Evolutionary conservation across 106 monocot genomes (phyloP), one percentile per base, ranked within the genome.

Genomic region (Allium cepa): DNA sequence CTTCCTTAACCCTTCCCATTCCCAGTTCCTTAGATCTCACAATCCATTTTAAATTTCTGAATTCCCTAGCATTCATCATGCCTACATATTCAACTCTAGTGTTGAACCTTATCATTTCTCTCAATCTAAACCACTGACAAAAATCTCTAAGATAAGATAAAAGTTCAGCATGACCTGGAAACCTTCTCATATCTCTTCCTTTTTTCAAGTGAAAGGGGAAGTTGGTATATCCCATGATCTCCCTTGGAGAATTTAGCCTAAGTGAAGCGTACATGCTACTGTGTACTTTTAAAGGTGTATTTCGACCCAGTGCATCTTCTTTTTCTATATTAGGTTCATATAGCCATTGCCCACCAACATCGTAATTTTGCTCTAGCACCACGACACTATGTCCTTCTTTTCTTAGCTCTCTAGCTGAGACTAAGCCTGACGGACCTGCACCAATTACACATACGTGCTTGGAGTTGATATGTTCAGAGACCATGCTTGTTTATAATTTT

Each of bases 311-410:
- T 7, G 76, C 12, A 55, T 83, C 81, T 51, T 85, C 82, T 28
- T 15, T 26, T 27, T 83, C 81, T 3, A 77, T 71, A 4, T 4
- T 53, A 13, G 76, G 69, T 18, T 86, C 74, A 65, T 86, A 87
- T 9, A 90, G 57, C 90, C 90, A 90, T 52, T 84, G 83, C 48
- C 86, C 90, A 17, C 90, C 90, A 1, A 90, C 58, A 47, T 80
- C 81, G 57, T 74, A 67, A 56, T 72, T 79, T 50, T 86, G 83
- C 77, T 90, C 90, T 26, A 86, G 60, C 17, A 90, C 81, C 49
- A 86, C 78, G 50, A 72, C 63, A 22, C 72, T 74, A 1, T 65
- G 56, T 55, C 83, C 86, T 2, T 83, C 79, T 49, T 71, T 79
- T 22, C 78, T 68, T 10, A 90, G 86, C 86, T 90, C 86, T 60